Base-by-base conservation (phyloP, 345 rosid species). In the Clarkia xantiana region DNA sequence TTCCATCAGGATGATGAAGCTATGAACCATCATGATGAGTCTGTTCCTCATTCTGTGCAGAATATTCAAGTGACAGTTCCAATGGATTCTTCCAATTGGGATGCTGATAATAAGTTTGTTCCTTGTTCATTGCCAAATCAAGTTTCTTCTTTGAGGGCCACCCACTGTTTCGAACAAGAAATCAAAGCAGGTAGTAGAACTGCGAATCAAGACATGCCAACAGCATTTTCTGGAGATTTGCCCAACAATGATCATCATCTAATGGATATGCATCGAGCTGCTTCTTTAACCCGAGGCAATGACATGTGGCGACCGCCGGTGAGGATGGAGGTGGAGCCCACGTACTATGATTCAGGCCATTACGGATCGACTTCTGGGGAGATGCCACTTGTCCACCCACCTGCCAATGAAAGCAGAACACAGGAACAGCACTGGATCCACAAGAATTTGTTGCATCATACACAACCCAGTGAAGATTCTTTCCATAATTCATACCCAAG, bases 251-350 rank as follows among this genome's bases (percentile, higher is more conserved):
- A 49, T 58, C 71, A 58, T 20, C 64, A 72, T 64, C 63, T 60
- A 57, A 51, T 76, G 46, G 60, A 60, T 36, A 61, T 57, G 56
- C 80, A 63, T 56, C 82, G 62, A 55, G 67, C 59, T 67, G 72
- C 68, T 10, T 65, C 67, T 55, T 61, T 77, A 54, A 64, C 84
- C 49, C 54, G 68, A 51, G 73, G 62, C 11, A 40, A 71, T 61
- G 73, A 71, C 67, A 71, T 75, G 42, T 91, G 86, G 90, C 80
- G 83, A 18, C 57, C 66, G 42, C 57, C 66, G 42, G 71, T 62
- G 58, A 72, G 53, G 41, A 49, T 18, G 15, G 53, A 14, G 13
- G 51, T 71, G 70, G 57, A 72, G 17, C 71, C 63, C 23, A 45
- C 82, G 38, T 76, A 61, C 63, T 75, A 71, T 64, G 71, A 53